phyloP scores from a whole-genome alignment of 768 basidiomycete genomes.

The Pisolithus sp. region DNA sequence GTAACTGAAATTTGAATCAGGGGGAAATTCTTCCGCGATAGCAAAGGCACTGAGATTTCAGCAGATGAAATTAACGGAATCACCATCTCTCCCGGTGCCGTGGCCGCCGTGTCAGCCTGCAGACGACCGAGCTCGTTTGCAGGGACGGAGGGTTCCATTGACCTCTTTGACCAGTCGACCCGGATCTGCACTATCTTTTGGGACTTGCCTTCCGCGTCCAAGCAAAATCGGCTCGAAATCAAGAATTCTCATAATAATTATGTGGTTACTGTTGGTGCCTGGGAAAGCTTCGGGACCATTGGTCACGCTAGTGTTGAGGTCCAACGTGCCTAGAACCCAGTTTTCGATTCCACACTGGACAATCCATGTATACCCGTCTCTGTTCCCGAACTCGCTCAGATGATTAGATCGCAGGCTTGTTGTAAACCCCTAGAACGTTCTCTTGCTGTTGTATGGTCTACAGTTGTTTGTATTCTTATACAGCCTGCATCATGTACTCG shows the following conservation, averaged over 20 bases:
- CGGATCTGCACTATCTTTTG: conserved; percentile 7
- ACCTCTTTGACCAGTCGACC: conserved; percentile 2
- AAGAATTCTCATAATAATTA: background rate
- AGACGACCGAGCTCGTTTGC: background rate
- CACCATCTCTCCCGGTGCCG: background rate
- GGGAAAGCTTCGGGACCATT: background rate
- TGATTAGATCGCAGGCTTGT: too few relatives aligned
- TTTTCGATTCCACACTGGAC: background rate
- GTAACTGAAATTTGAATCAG: background rate
- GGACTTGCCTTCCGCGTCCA: conserved; percentile 5
- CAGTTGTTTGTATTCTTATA: too few relatives aligned
- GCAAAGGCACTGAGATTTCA: conserved; percentile 1
- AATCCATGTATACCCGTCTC: too few relatives aligned
- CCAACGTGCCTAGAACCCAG: background rate
- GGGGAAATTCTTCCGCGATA: background rate
- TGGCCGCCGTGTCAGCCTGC: conserved; percentile 1
- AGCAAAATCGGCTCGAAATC: background rate
- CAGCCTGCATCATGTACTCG: too few relatives aligned
- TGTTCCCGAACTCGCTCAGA: too few relatives aligned
- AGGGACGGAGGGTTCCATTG: conserved; percentile 8
- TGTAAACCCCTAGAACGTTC: too few relatives aligned
- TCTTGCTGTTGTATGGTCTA: too few relatives aligned
- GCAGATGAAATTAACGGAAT: background rate
- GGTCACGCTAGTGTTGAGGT: background rate
- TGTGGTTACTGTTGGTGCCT: background rate